Conservation (phyloP, 352 stramenopile species). For the Pythium brassicae region DNA sequence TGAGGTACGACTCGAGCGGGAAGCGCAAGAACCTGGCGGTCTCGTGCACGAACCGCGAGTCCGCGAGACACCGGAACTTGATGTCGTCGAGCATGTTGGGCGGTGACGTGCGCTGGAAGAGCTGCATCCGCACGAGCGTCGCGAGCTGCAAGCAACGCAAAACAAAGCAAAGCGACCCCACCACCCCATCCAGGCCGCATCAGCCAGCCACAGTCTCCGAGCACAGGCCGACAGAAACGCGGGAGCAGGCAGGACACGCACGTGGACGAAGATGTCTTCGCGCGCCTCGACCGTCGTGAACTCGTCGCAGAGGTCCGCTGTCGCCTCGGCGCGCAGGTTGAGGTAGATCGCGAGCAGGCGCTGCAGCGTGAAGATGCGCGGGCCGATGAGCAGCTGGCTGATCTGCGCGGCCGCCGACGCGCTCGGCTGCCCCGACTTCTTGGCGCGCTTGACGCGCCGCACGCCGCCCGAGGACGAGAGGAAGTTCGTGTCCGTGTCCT, state of each 20-base stretch:
- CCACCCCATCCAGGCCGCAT: too few relatives aligned
- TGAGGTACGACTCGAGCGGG: slow-evolving; percentile 60
- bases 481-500: slow-evolving; percentile 69
- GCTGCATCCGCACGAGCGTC: slow-evolving; percentile 70
- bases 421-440: slow-evolving; percentile 33
- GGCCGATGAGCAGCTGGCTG: slow-evolving; percentile 60
- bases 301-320: slow-evolving; percentile 20
- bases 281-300: slow-evolving; percentile 30
- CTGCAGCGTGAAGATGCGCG: slow-evolving; percentile 70
- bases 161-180: background rate
- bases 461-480: slow-evolving; percentile 53
- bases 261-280: slow-evolving; percentile 76
- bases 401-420: slow-evolving; percentile 31
- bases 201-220: background rate
- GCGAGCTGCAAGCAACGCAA: slow-evolving; percentile 37
- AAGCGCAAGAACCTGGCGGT: slow-evolving; percentile 45
- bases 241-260: slow-evolving; percentile 18
- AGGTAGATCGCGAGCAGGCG: slow-evolving; percentile 75
- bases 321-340: slow-evolving; percentile 52
- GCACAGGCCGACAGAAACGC: background rate
- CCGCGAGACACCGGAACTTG: slow-evolving; percentile 73
- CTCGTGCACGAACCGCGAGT: slow-evolving; percentile 63
- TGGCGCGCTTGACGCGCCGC: slow-evolving; percentile 44
- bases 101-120: slow-evolving; percentile 71
- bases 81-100: slow-evolving; percentile 70